Evolutionary conservation across 2,329 filamentous ascomycete species (phyloP).

Genomic region (Ramichloridium luteum): DNA sequence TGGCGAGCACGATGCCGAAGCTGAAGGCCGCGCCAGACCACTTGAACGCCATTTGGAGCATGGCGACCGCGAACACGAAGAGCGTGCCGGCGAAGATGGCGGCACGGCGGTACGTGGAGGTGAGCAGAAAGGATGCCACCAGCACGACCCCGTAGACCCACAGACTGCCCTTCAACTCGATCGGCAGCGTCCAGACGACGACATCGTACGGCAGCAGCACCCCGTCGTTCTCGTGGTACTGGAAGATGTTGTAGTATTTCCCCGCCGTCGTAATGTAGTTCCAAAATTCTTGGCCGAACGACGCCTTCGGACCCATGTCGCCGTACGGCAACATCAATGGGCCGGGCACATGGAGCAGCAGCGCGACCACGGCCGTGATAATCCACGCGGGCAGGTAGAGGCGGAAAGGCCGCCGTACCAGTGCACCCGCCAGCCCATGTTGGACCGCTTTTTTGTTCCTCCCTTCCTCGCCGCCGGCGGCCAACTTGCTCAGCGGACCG

Average conservation of each 20-base stretch:
- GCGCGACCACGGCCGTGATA: constrained; percentile 4
- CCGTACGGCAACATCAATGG: constrained; percentile 4
- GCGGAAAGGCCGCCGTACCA: constrained; percentile 10
- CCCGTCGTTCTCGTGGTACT: constrained; percentile 3
- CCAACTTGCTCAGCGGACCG: constrained; percentile 10
- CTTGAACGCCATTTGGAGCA: constrained; percentile 7
- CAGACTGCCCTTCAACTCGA: constrained; percentile 10
- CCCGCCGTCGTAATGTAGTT: no score
- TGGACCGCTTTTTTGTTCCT: no score
- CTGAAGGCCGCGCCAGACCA: constrained; percentile 12
- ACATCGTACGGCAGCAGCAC: constrained; percentile 9
- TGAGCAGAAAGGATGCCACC: no score
- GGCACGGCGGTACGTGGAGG: no score
- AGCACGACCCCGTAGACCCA: constrained; percentile 6
- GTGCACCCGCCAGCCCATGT: constrained; percentile 6
- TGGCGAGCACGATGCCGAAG: constrained; percentile 10
- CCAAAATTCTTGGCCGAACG: no score
- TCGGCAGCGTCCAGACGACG: constrained; percentile 10
- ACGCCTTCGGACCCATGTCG: no score
- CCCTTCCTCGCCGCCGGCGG: no score
- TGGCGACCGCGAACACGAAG: constrained; percentile 3
- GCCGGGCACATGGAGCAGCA: constrained; percentile 7
- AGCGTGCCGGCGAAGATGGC: constrained; percentile 5
- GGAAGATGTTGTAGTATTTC: constrained; percentile 5
- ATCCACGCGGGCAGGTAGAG: constrained; percentile 10